These are phyloP conservation scores for Solanum bulbocastanum DNA, from an alignment of 257 asterid species.

Conservation along the genomic window DNA sequence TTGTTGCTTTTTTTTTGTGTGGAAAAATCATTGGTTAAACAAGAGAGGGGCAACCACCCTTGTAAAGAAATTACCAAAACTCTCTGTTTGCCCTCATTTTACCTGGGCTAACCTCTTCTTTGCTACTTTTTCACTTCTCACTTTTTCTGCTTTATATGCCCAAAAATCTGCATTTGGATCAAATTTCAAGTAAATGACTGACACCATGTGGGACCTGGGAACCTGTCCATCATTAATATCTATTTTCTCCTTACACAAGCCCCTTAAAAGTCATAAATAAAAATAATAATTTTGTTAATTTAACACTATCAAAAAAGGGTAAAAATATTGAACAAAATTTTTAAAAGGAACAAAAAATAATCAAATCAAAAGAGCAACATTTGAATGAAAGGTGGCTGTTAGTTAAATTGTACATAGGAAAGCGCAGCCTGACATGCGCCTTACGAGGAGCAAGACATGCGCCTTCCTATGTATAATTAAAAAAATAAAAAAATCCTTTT, in stretches of 20 bases:
- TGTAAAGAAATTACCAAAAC: not conserved
- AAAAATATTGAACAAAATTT: too few species aligned
- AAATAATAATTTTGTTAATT: not conserved
- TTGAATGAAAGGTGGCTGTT: not conserved
- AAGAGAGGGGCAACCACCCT: constrained; percentile 56
- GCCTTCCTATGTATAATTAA: too few species aligned
- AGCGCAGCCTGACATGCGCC: too few species aligned
- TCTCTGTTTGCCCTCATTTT: not conserved
- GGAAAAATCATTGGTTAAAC: constrained; percentile 9
- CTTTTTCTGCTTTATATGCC: not conserved
- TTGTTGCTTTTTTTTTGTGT: not conserved
- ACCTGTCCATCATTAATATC: not conserved
- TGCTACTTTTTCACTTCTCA: not conserved
- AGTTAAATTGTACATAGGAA: too few species aligned
- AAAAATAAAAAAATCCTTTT: too few species aligned
- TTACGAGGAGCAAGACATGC: too few species aligned
- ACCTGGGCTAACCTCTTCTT: not conserved
- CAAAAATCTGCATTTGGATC: not conserved
- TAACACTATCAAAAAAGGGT: not conserved
- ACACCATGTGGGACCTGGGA: not conserved
- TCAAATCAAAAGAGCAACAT: too few species aligned
- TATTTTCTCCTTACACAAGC: not conserved
- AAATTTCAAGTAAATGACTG: not conserved
- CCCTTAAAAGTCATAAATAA: not conserved
- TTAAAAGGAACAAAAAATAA: too few species aligned